phyloP scores from a whole-genome alignment of 805 yeast genomes.

The Lipomyces japonicus region DNA sequence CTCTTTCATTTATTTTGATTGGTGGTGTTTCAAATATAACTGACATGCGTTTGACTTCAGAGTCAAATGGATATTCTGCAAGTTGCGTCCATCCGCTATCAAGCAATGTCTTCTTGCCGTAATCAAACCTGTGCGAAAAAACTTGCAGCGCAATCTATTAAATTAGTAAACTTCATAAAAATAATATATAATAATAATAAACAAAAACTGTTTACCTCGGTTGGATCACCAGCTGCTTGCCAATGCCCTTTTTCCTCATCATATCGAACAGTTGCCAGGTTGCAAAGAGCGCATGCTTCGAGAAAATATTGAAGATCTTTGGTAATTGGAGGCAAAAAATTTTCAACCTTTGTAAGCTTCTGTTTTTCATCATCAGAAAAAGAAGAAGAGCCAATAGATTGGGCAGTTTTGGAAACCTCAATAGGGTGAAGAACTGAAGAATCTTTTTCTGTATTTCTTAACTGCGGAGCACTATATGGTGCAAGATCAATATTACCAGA shows the following conservation, averaged over 20 bases:
- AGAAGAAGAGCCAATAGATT: background rate
- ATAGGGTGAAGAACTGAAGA: conserved; percentile 13
- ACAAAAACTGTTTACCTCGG: conserved; percentile 46
- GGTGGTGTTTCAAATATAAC: conserved; percentile 47
- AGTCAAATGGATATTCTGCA: conserved; percentile 71
- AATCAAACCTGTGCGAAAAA: conserved; percentile 57
- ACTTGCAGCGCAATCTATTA: conserved; percentile 69
- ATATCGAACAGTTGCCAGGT: conserved; percentile 63
- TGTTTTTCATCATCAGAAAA: background rate
- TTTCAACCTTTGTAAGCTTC: no score
- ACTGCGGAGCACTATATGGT: conserved; percentile 18
- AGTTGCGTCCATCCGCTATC: conserved; percentile 47
- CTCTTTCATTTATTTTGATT: conserved; percentile 18
- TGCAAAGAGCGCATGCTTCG: conserved; percentile 68
- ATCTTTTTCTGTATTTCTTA: conserved; percentile 19
- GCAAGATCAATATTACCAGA: conserved; percentile 45
- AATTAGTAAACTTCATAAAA: no score
- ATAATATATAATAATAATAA: background rate
- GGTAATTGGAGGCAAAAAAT: conserved; percentile 1
- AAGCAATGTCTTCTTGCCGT: conserved; percentile 41
- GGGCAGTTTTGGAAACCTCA: conserved; percentile 25
- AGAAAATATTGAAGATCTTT: conserved; percentile 46
- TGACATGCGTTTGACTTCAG: conserved; percentile 69
- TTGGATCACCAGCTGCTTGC: conserved; percentile 86
- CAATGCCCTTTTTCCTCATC: conserved; percentile 50